These are phyloP conservation scores for Stipa capillata DNA, from an alignment of 176 grass and related monocot species.

Conservation along the genomic window DNA sequence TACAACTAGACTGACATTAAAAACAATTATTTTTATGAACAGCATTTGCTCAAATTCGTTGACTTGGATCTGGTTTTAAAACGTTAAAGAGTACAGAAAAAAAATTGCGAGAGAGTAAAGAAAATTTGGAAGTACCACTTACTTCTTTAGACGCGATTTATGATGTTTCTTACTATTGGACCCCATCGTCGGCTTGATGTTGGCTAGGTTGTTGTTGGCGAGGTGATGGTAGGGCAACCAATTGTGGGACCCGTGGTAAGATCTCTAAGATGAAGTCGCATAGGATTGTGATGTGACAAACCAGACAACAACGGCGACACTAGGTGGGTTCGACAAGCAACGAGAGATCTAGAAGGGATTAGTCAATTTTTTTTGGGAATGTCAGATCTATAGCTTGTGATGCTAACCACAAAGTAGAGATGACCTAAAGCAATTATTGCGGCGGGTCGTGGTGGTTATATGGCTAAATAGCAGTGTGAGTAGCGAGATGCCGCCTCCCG, in stretches of 20 bases:
- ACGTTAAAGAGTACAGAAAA: too few species aligned
- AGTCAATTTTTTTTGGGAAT: not conserved
- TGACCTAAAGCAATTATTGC: not conserved
- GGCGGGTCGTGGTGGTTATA: not conserved
- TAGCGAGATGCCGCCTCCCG: too few species aligned
- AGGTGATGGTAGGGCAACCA: not conserved
- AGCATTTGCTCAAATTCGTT: not conserved
- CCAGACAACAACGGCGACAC: not conserved
- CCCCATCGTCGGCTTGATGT: not conserved
- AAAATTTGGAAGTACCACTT: not conserved
- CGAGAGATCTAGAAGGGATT: not conserved
- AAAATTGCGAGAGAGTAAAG: not conserved
- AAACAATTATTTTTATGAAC: not conserved
- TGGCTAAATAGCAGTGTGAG: not conserved
- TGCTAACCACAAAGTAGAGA: not conserved
- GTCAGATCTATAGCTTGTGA: not conserved
- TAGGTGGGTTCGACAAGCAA: not conserved
- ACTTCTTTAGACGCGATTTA: not conserved
- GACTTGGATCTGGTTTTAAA: not conserved
- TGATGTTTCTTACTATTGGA: not conserved
- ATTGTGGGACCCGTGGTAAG: too few species aligned
- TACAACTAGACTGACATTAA: not conserved
- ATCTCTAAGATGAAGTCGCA: not conserved
- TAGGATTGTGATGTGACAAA: not conserved
- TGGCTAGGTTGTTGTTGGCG: not conserved